A percentile compares a stretch with the other conserved stretches of the same genome.
Evolutionary conservation across 371 early-diverging fungal species (phyloP).

Genomic region (Syncephalastrum racemosum): DNA sequence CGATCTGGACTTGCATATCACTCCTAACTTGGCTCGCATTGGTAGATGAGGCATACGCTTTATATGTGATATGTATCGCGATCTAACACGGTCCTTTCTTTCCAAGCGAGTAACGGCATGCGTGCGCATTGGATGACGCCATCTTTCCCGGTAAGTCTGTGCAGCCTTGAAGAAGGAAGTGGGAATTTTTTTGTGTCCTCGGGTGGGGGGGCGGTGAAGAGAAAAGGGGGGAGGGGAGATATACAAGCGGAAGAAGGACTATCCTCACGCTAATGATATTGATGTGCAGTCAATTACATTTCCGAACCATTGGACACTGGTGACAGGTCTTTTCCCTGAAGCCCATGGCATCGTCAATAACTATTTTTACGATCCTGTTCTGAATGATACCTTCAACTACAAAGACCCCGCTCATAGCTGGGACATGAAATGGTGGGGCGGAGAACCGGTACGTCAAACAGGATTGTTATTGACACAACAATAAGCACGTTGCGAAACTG

Average conservation of each 20-base stretch:
- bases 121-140: conserved; percentile 73
- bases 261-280: neutral
- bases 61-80: neutral
- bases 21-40: conserved; percentile 66
- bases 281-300: conserved; percentile 73
- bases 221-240: too few relatives aligned
- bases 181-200: neutral
- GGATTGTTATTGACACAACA: neutral
- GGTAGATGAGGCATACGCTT: conserved; percentile 33
- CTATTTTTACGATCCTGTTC: conserved; percentile 75
- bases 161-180: neutral
- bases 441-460: conserved; percentile 72
- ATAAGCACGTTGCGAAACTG: neutral
- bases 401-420: conserved; percentile 60
- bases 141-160: conserved; percentile 64
- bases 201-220: too few relatives aligned
- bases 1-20: conserved; percentile 74
- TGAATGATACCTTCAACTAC: conserved; percentile 83
- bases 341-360: conserved; percentile 93
- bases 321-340: conserved; percentile 91
- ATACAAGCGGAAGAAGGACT: neutral
- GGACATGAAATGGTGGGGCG: conserved; percentile 86
- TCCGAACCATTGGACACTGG: conserved; percentile 93
- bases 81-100: neutral
- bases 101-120: conserved; percentile 46